Evolutionary conservation across 495 filamentous ascomycete species (phyloP).

Genomic region (Xylona heveae): DNA sequence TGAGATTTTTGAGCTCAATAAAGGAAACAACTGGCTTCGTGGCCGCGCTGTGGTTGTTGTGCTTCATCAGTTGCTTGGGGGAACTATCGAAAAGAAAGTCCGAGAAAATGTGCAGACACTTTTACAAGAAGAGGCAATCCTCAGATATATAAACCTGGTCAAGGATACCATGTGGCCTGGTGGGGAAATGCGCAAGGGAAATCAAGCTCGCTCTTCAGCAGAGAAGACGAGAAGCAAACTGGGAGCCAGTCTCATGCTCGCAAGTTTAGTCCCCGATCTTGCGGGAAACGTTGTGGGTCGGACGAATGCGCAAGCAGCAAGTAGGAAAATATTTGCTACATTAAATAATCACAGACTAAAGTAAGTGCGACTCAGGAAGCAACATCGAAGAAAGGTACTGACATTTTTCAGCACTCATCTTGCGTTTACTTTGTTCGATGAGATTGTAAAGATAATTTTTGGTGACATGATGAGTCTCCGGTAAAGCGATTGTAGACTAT

Average conservation of each 20-base stretch:
- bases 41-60: conserved; percentile 85
- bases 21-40: conserved; percentile 83
- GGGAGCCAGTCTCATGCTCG: conserved; percentile 41
- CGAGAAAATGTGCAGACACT: conserved; percentile 54
- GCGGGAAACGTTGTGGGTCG: conserved; percentile 70
- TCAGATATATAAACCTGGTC: conserved; percentile 49
- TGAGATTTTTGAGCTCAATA: conserved; percentile 85
- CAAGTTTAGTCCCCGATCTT: conserved; percentile 28
- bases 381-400: neutral
- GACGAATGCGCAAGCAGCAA: conserved; percentile 66
- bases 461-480: too few species aligned
- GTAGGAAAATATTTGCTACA: conserved; percentile 57
- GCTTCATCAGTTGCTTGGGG: conserved; percentile 50
- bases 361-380: conserved; percentile 1
- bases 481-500: too few species aligned
- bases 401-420: conserved; percentile 39
- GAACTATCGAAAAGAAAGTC: conserved; percentile 82
- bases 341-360: conserved; percentile 44
- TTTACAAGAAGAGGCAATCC: conserved; percentile 53
- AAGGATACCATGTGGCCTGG: conserved; percentile 65
- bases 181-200: conserved; percentile 30
- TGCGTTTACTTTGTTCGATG: conserved; percentile 58
- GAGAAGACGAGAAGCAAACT: conserved; percentile 47
- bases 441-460: conserved; percentile 55
- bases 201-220: conserved; percentile 32